Evolutionary conservation across 192 early-diverging fungal genomes (phyloP), one percentile per base, ranked within the genome.

Genomic region (Diversispora epigaea): DNA sequence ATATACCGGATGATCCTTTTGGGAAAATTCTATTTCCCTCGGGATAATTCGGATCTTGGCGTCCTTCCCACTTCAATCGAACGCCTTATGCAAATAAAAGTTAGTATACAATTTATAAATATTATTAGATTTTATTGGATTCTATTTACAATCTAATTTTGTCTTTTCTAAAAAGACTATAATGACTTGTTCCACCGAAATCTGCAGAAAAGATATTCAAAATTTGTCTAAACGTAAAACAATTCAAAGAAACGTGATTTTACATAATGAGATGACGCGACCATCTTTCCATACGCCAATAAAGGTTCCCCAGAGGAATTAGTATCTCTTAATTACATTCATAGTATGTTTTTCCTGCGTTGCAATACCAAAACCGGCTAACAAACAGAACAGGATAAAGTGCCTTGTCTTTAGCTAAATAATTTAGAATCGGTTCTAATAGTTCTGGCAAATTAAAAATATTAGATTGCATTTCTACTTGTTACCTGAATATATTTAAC

Each of bases 231-330:
- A 67, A 40, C 3, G 39, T 67, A 14, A 67, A 67, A 67, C 39
- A 44, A 67, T 61, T 67, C 65, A 44, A 67, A 14, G 39, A 12
- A 40, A 67, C 17, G 64, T 43, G 32, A 45, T 25, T 65, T 65
- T 43, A 66, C n/a, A 15, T 65, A 65, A 65, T 43, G 32, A 67
- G 5, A 69, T 52, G 68, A 69, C 47, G 19, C 68, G 68, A 69
- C 47, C 68, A 52, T 69, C 68, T 50, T 69, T 69, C 21, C 68
- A 69, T 52, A 69, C 68, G 52, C 68, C 49, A 21, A 52, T 83
- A 84, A 62, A 84, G 73, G 73, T 81, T 80, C 17, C 25, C 25
- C 25, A 32, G 25, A 32, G 25, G 25, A 32, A 32, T 32, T 32
- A 32, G 2, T 2, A 32, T 32, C 25, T 32, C 25, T 32, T 32